A percentile compares a stretch with the other conserved stretches of the same genome.
Evolutionary conservation across 768 basidiomycete species (phyloP).

Genomic region (Kwoniella europaea): DNA sequence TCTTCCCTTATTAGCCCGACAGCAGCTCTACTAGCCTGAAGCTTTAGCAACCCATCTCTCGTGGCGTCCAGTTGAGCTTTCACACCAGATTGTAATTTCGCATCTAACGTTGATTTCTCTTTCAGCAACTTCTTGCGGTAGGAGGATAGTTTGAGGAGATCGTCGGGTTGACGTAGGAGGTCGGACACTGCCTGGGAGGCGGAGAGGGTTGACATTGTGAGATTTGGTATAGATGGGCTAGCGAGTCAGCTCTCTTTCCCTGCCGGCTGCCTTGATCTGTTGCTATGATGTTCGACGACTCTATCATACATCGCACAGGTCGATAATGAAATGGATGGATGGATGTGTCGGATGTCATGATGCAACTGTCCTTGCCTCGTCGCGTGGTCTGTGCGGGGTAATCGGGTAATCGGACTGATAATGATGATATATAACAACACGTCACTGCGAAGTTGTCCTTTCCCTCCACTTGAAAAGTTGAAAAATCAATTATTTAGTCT

Average conservation of each 20-base stretch:
- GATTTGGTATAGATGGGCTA: too few relatives aligned
- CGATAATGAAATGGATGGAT: too few relatives aligned
- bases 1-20: slow-evolving; percentile 50
- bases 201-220: slow-evolving; percentile 36
- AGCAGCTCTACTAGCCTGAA: slow-evolving; percentile 53
- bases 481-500: slow-evolving; percentile 10
- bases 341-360: not conserved
- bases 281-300: too few relatives aligned
- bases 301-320: too few relatives aligned
- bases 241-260: too few relatives aligned
- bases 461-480: slow-evolving; percentile 15
- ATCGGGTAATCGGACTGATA: slow-evolving; percentile 11
- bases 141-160: slow-evolving; percentile 82
- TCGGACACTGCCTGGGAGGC: slow-evolving; percentile 61
- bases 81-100: slow-evolving; percentile 84
- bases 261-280: too few relatives aligned
- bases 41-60: slow-evolving; percentile 68
- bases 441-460: not conserved
- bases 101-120: slow-evolving; percentile 92
- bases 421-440: not conserved
- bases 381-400: slow-evolving; percentile 18
- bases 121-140: slow-evolving; percentile 94
- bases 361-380: not conserved
- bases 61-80: slow-evolving; percentile 92
- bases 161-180: slow-evolving; percentile 89